Evolutionary conservation across 768 basidiomycete species (phyloP).

Genomic region (Trametes meyenii): DNA sequence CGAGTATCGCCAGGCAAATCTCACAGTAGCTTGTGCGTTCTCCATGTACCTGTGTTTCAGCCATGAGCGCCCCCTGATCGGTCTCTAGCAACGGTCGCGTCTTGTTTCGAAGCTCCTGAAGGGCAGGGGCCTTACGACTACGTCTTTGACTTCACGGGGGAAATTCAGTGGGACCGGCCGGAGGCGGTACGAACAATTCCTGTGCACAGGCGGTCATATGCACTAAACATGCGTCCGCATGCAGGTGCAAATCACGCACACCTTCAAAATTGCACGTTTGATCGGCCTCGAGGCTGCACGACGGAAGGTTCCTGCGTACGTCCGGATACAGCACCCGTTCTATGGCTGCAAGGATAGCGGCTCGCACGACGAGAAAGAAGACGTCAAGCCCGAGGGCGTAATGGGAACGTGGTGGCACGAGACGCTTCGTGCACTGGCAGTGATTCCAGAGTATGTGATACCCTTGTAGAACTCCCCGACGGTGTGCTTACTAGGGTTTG

Average conservation of each 20-base stretch:
- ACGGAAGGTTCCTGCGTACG: conserved; percentile 76
- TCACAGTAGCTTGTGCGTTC: conserved; percentile 68
- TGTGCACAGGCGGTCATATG: neutral
- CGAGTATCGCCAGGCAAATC: conserved; percentile 81
- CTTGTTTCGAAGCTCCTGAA: conserved; percentile 71
- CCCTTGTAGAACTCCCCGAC: neutral
- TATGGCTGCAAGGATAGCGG: conserved; percentile 76
- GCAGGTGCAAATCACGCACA: conserved; percentile 79
- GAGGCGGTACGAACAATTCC: conserved; percentile 58
- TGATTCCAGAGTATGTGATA: conserved; percentile 65
- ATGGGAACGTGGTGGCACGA: conserved; percentile 91
- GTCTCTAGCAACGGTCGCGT: conserved; percentile 62
- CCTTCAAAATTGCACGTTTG: conserved; percentile 66
- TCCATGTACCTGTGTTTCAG: neutral
- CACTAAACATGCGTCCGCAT: neutral
- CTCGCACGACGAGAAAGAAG: conserved; percentile 69
- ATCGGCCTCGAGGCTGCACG: conserved; percentile 80
- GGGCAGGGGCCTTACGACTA: conserved; percentile 73
- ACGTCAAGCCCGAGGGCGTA: conserved; percentile 68
- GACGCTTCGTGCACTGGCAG: conserved; percentile 71
- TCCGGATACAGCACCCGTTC: conserved; percentile 76
- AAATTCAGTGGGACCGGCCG: conserved; percentile 71
- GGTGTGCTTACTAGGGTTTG: conserved; percentile 4
- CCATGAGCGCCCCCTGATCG: conserved; percentile 22
- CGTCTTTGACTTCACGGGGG: conserved; percentile 87